Percentiles rank a stretch among this genome's conserved stretches.
phyloP scores from a whole-genome alignment of 1,284 basidiomycete genomes.

The Boletus semigastroideus region DNA sequence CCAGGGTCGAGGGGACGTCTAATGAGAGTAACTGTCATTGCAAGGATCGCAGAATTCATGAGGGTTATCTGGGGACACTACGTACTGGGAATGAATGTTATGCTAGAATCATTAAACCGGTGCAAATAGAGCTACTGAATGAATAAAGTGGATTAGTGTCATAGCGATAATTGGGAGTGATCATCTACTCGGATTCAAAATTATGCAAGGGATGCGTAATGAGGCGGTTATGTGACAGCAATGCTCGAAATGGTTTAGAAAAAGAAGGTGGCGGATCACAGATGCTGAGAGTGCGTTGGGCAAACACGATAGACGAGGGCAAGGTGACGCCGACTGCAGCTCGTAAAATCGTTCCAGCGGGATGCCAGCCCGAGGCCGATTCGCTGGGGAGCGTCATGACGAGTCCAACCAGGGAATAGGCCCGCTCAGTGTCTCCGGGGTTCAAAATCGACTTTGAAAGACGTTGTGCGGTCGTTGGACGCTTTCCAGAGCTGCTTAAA shows the following conservation, averaged over 20 bases:
- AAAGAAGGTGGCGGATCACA: constrained; percentile 28
- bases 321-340: constrained; percentile 17
- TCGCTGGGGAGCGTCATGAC: constrained; percentile 4
- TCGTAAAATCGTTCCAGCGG: constrained; percentile 18
- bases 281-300: constrained; percentile 19
- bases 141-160: constrained; percentile 36
- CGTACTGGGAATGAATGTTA: constrained; percentile 27
- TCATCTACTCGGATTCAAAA: constrained; percentile 33
- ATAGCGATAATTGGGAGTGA: constrained; percentile 31
- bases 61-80: constrained; percentile 17
- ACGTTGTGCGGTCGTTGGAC: constrained; percentile 63
- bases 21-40: constrained; percentile 5
- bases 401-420: constrained; percentile 6
- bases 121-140: constrained; percentile 26
- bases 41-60: constrained; percentile 3
- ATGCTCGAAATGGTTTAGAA: constrained; percentile 24
- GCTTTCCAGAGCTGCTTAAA: constrained; percentile 70
- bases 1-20: constrained; percentile 22
- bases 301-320: constrained; percentile 10
- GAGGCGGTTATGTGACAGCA: constrained; percentile 38
- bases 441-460: constrained; percentile 68
- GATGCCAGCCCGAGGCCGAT: constrained; percentile 18
- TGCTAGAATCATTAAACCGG: constrained; percentile 31
- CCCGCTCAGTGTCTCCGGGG: constrained; percentile 33
- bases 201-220: constrained; percentile 34